A percentile compares a stretch with the other conserved stretches of the same genome.
phyloP scores from a whole-genome alignment of 164 flowering plant genomes.

The Macadamia integrifolia region DNA sequence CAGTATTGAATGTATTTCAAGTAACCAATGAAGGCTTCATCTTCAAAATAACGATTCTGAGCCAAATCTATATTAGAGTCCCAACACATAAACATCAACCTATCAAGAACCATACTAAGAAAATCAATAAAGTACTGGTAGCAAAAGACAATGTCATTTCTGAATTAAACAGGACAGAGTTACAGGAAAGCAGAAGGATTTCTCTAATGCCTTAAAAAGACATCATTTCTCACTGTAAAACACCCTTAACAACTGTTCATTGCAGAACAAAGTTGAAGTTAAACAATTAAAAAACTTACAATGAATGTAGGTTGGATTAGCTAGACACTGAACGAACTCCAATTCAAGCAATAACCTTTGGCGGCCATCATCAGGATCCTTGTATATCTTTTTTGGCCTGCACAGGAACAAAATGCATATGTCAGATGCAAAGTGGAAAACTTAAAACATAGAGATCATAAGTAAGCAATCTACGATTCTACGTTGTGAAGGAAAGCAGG shows the following conservation, averaged over 20 bases:
- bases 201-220: not conserved
- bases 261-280: not conserved
- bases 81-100: not conserved
- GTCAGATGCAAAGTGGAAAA: too few species aligned
- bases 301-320: conserved; percentile 94
- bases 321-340: conserved; percentile 93
- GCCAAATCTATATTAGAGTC: conserved; percentile 66
- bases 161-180: too few species aligned
- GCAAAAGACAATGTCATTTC: not conserved
- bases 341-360: conserved; percentile 88
- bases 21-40: conserved; percentile 99
- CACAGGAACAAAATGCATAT: not conserved
- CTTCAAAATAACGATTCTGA: conserved; percentile 94
- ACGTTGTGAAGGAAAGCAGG: too few species aligned
- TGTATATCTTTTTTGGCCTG: conserved; percentile 63
- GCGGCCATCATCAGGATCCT: conserved; percentile 96
- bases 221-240: not conserved
- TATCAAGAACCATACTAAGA: not conserved
- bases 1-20: conserved; percentile 92
- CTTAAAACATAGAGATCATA: too few species aligned
- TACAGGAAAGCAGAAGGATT: too few species aligned
- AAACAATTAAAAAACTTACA: conserved; percentile 38
- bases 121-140: not conserved
- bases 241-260: not conserved
- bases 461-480: not conserved